Base-by-base conservation (phyloP, 805 yeast species). In the Suhomyces xylopsoci region DNA sequence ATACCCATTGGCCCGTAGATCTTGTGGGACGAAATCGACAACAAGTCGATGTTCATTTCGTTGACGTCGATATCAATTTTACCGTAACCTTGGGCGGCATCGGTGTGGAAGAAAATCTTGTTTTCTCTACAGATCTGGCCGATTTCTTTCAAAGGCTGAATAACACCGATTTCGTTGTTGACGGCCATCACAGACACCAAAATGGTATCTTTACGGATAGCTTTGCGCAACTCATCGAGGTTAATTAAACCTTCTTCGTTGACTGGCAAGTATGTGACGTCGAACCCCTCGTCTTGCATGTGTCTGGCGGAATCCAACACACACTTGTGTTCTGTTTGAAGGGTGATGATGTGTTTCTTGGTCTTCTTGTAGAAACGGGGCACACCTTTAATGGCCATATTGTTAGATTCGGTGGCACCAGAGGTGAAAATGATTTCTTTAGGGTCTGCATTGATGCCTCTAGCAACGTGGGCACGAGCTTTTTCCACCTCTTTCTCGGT, bases 251-350 rank as follows among this genome's bases (percentile, higher is more conserved):
- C 99, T 63, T 90, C 88, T 44, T 78, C 68, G 62, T 78, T 78
- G 22, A 94, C 99, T 12, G 92, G 91, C 60, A 94, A 79, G 67
- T 91, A 94, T 2, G 99, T 94, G 40, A 94, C 93, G 12, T 94
- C 98, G 63, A 88, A 93, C 0, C 98, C 99, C 67, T 94, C 98
- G 69, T 91, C 97, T 67, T 91, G 96, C 78, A 94, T 76, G 64
- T 89, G 89, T 64, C 99, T 84, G 59, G 96, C 92, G 10, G 97
- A 90, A 69, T 94, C 99, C 70, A 94, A 77, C n/a, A 94, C 97
- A 80, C 99, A 94, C 76, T 94, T 94, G 74, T 94, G 99, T 73
- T 94, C 99, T 1, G 98, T 94, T 71, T 91, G 96, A 2, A 96
- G 84, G 22, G 99, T 94, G 68, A 94, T 92, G 62, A 94, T 87